phyloP scores from a whole-genome alignment of 768 basidiomycete species.

The Russula earlei region DNA sequence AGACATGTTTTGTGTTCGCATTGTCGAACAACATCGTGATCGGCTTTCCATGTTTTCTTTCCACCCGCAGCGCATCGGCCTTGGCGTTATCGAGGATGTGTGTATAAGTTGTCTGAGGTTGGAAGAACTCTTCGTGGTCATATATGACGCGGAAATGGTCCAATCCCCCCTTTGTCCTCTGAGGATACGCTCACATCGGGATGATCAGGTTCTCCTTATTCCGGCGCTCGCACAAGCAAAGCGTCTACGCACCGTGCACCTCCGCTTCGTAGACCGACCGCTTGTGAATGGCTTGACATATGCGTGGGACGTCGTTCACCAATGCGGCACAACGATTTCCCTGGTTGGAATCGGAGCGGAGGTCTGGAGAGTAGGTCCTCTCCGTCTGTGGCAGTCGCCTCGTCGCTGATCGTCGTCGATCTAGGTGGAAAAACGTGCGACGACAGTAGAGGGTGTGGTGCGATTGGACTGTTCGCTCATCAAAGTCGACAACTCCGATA shows the following conservation, averaged over 20 bases:
- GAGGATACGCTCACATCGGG: neutral
- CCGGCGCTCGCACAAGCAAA: constrained; percentile 36
- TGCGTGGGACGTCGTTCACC: constrained; percentile 34
- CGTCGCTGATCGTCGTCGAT: neutral
- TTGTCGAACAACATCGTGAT: constrained; percentile 42
- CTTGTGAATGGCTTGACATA: constrained; percentile 9
- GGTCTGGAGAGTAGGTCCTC: constrained; percentile 55
- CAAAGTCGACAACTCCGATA: neutral
- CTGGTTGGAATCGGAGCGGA: constrained; percentile 61
- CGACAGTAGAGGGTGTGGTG: neutral
- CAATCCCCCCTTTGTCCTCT: constrained; percentile 7
- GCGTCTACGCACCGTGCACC: constrained; percentile 47
- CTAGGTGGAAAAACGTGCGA: constrained; percentile 10
- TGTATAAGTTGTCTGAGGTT: constrained; percentile 45
- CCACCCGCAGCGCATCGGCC: constrained; percentile 49
- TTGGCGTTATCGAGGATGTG: constrained; percentile 41
- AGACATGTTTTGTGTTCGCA: constrained; percentile 40
- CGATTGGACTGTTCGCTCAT: constrained; percentile 1
- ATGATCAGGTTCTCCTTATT: constrained; percentile 32
- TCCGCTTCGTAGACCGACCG: constrained; percentile 36
- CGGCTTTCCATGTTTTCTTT: constrained; percentile 51
- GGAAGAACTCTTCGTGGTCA: constrained; percentile 55
- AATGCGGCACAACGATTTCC: constrained; percentile 42
- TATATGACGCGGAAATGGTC: constrained; percentile 41
- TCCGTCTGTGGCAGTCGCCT: neutral